Base-by-base conservation (phyloP, 768 basidiomycete species). In the Suillus luteus region DNA sequence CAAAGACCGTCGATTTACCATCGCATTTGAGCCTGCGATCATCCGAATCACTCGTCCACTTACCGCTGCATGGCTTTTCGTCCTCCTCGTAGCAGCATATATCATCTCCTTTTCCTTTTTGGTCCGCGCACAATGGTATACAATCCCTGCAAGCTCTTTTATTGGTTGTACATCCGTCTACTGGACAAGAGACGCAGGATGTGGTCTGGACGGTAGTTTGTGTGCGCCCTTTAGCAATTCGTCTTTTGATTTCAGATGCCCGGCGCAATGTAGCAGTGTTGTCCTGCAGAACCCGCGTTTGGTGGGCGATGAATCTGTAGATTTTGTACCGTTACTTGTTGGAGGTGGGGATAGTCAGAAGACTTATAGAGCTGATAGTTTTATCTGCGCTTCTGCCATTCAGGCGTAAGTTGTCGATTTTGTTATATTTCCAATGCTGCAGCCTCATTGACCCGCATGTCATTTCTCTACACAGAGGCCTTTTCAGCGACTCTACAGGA, bases 311-410 rank as follows among this genome's bases (percentile, higher is more conserved):
- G 75, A 85, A 62, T 80, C 88, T 65, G 80, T 88, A 41, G 85
- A 84, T 54, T 91, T 86, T 67, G 82, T 85, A 24, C 92, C 93
- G 8, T 79, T 95, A 27, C 81, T 95, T 55, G 89, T 95, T 2
- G 93, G 94, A n/a, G 94, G 94, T 19, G 92, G 93, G 2, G 92
- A 93, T 75, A 65, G 65, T 0, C 80, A 86, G 55, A 71, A 72
- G 46, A 94, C 92, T 5, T 95, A 95, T 70, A 83, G 94, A 70
- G 92, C 87, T 2, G 94, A 95, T 72, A 87, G 83, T 62, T 95
- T 95, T 72, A 85, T 95, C 43, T 95, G 94, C 72, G 86, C 91
- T 48, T 87, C 93, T 48, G 93, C 92, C 46, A 80, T 88, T 46
- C 93, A 95, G 79, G 86, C 87, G 88, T 93, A 72, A 75, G 85